Base-by-base conservation (phyloP, 2,329 filamentous ascomycete species). In the Apiospora pterosperma region DNA sequence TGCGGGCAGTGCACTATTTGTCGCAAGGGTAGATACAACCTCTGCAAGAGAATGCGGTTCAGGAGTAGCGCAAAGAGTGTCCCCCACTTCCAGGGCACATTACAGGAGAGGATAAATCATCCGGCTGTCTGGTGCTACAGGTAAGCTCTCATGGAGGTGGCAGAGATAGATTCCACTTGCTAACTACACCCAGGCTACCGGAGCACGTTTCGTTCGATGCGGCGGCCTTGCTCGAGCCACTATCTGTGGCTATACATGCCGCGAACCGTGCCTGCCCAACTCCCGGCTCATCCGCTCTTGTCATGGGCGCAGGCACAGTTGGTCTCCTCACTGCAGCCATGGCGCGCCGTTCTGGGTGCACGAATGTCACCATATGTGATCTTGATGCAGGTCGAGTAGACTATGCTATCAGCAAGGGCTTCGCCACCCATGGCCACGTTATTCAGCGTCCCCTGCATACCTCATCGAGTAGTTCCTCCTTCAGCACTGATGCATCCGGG, bases 261-360 rank as follows among this genome's bases (percentile, higher is more conserved):
- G 78, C 88, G 63, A 87, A 88, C 70, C 80, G 87, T 38, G 85
- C 85, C 14, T 76, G 73, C 36, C 82, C 82, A 3, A 74, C 79
- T 11, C 81, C 85, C 0, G 84, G 84, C 7, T 85, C 84, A 4
- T 85, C 82, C 2, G 84, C 85, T 4, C 76, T 90, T n/a, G 83
- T 90, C 34, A 82, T 89, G n/a, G 88, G 88, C 19, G 86, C 87
- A 12, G 88, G 88, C 19, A 85, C 88, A 1, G 84, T 90, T 36
- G 88, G 88, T 1, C 77, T 90, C 3, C 78, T 90, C 55, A 88
- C 85, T 14, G 86, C 87, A 4, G 86, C 85, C 23, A 88, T 89
- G 80, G 86, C 87, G 4, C 78, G 84, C 34, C 83, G 86, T 69
- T 84, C 86, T 12, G 87, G 87, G 31, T 88, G 87, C 66, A 82